These are phyloP conservation scores for Coemansia sp. DNA, from an alignment of 192 early-diverging fungal species.

Conservation along the genomic window DNA sequence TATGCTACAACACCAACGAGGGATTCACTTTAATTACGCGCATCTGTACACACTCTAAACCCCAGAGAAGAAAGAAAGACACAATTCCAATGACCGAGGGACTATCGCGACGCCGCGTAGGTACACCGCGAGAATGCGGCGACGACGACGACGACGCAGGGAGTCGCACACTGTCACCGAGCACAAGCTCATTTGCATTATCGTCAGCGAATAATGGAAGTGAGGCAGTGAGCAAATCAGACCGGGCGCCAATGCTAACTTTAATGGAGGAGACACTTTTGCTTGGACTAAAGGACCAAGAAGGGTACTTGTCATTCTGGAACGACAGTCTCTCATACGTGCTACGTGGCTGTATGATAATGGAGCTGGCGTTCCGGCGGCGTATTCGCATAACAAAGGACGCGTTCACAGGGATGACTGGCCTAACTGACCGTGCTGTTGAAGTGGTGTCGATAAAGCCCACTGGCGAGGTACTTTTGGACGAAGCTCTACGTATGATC, in stretches of 20 bases:
- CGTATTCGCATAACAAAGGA: slow-evolving; percentile 90
- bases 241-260: slow-evolving; percentile 76
- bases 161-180: not conserved
- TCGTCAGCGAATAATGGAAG: not conserved
- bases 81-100: slow-evolving; percentile 42
- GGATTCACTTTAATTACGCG: not conserved
- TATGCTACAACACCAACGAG: not conserved
- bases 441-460: slow-evolving; percentile 81
- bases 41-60: not conserved
- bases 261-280: slow-evolving; percentile 95
- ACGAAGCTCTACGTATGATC: slow-evolving; percentile 92
- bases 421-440: slow-evolving; percentile 81
- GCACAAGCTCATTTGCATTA: not conserved
- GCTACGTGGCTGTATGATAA: slow-evolving; percentile 91
- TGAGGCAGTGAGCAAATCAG: slow-evolving; percentile 31
- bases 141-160: slow-evolving; percentile 12
- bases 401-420: slow-evolving; percentile 63
- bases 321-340: slow-evolving; percentile 99
- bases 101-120: slow-evolving; percentile 48
- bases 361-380: slow-evolving; percentile 93
- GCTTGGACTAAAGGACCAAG: slow-evolving; percentile 88
- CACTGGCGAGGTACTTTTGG: slow-evolving; percentile 94
- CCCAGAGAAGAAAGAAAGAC: not conserved
- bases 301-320: slow-evolving; percentile 99
- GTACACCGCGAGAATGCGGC: slow-evolving; percentile 36